Evolutionary conservation across 176 grass and related monocot genomes (phyloP).

Genomic region (sorghum (Sorghum bicolor)): Sorghum_bicolor_NCBIv3 NC_012872.2:56292501-56293000

Average conservation of each 20-base stretch:
- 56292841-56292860: background rate
- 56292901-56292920: background rate
- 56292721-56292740: conserved; percentile 19
- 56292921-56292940: background rate
- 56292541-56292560: conserved; percentile 74
- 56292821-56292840: conserved; percentile 8
- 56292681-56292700: conserved; percentile 33
- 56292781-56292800: conserved; percentile 19
- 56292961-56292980: background rate
- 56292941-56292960: background rate
- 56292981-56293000: background rate
- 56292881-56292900: background rate
- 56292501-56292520: conserved; percentile 92
- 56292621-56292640: background rate
- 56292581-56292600: conserved; percentile 48
- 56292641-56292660: conserved; percentile 8
- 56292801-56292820: background rate
- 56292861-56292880: background rate
- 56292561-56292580: conserved; percentile 82
- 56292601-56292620: conserved; percentile 37
- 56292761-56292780: conserved; percentile 2
- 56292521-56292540: conserved; percentile 60
- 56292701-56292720: conserved; percentile 28
- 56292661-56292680: background rate
- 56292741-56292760: conserved; percentile 26